A percentile compares a stretch with the other conserved stretches of the same genome.
These are phyloP conservation scores for Chloropicon primus DNA, from an alignment of 139 green algal genomes.

Conservation along the genomic window DNA sequence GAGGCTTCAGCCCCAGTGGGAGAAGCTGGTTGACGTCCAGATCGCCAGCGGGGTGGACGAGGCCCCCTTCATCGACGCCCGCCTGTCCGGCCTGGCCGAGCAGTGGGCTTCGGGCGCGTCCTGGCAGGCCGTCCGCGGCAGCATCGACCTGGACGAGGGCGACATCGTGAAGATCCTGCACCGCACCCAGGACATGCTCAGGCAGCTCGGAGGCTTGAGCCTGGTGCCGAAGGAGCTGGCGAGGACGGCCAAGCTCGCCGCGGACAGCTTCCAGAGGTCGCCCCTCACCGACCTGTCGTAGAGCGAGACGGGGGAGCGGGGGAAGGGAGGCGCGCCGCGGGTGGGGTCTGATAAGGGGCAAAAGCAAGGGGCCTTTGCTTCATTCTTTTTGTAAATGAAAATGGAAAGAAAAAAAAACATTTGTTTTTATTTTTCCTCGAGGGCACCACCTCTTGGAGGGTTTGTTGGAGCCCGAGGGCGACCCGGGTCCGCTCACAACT, in stretches of 20 bases:
- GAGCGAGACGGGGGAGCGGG: too few species aligned
- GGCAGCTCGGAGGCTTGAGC: conserved; percentile 4
- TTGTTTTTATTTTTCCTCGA: too few species aligned
- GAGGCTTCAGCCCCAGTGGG: neutral
- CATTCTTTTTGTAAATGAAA: too few species aligned
- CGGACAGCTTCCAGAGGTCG: neutral
- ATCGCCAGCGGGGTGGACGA: conserved; percentile 10
- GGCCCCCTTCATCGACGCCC: conserved; percentile 13
- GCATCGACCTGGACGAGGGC: conserved; percentile 16
- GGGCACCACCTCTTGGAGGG: too few species aligned
- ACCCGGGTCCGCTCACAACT: neutral
- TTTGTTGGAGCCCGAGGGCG: too few species aligned
- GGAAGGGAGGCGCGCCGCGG: too few species aligned
- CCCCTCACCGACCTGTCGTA: neutral
- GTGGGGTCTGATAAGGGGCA: too few species aligned
- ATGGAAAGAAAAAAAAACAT: too few species aligned
- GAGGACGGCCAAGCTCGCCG: neutral
- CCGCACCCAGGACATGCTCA: conserved; percentile 22
- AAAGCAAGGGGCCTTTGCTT: too few species aligned
- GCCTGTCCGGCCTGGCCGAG: conserved; percentile 21
- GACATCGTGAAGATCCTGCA: conserved; percentile 23
- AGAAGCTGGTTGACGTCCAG: neutral
- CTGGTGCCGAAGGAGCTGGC: neutral
- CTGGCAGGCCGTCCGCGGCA: conserved; percentile 21
- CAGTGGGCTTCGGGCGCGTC: conserved; percentile 19